These are phyloP conservation scores for Amanita molliuscula DNA, from an alignment of 768 basidiomycete species.

Conservation along the genomic window DNA sequence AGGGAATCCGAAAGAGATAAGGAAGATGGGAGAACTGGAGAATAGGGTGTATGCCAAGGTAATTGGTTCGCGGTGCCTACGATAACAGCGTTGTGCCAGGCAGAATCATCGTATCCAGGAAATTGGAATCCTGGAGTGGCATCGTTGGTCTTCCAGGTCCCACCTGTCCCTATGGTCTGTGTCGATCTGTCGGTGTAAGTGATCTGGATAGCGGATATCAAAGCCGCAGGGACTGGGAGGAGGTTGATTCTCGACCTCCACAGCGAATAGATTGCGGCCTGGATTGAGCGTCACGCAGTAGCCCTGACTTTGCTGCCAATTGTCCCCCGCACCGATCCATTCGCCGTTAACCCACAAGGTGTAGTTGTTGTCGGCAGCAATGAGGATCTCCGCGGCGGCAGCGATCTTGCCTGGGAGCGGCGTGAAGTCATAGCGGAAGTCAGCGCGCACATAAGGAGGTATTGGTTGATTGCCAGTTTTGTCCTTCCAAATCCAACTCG, in stretches of 20 bases:
- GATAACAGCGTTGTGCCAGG: conserved; percentile 18
- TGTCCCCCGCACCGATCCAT: conserved; percentile 13
- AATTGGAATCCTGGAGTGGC: conserved; percentile 17
- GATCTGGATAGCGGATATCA: conserved; percentile 20
- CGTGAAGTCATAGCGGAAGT: conserved; percentile 19
- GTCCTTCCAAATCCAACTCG: conserved; percentile 22
- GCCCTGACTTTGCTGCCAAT: conserved; percentile 13
- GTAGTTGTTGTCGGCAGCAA: conserved; percentile 18
- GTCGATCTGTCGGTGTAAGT: conserved; percentile 21
- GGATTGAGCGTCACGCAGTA: conserved; percentile 19
- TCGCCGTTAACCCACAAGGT: conserved; percentile 20
- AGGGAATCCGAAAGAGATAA: conserved; percentile 15
- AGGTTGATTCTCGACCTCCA: conserved; percentile 14
- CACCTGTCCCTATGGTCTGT: conserved; percentile 20
- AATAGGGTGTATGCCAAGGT: conserved; percentile 5
- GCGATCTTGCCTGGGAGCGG: conserved; percentile 15
- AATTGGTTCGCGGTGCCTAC: conserved; percentile 11
- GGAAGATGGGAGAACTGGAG: conserved; percentile 11
- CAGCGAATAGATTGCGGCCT: conserved; percentile 22
- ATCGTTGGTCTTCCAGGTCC: conserved; percentile 17
- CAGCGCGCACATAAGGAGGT: conserved; percentile 14
- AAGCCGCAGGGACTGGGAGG: conserved; percentile 17
- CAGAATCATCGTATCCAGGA: conserved; percentile 19
- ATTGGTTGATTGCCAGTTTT: conserved; percentile 7
- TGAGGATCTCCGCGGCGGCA: conserved; percentile 19